These are phyloP conservation scores for Hermanozyma aechmeae DNA, from an alignment of 805 yeast genomes.

Conservation along the genomic window DNA sequence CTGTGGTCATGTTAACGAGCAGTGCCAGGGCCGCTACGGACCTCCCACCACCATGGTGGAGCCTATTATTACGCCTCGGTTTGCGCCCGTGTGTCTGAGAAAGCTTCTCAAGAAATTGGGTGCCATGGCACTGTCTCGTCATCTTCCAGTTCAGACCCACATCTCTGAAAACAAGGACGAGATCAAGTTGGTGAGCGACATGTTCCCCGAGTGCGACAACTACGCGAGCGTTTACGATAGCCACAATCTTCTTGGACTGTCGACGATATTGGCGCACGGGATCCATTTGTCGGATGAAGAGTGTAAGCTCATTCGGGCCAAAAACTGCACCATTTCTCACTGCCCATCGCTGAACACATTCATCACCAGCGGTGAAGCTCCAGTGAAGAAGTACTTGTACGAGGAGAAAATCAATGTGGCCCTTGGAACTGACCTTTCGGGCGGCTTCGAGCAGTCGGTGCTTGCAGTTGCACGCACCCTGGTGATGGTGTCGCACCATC, in stretches of 20 bases:
- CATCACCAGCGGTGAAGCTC: constrained; percentile 84
- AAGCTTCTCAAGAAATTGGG: constrained; percentile 59
- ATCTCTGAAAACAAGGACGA: constrained; percentile 75
- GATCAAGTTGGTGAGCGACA: constrained; percentile 57
- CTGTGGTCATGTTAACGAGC: constrained; percentile 46
- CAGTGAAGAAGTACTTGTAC: constrained; percentile 48
- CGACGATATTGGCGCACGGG: constrained; percentile 85
- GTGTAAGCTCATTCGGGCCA: constrained; percentile 41
- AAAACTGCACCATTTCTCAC: constrained; percentile 71
- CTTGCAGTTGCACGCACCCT: constrained; percentile 23
- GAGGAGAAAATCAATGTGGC: constrained; percentile 65
- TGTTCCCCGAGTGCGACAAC: constrained; percentile 61
- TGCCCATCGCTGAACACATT: constrained; percentile 91
- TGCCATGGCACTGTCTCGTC: constrained; percentile 31
- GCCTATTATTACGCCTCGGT: constrained; percentile 86
- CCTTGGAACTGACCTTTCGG: constrained; percentile 40
- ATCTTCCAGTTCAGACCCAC: constrained; percentile 80
- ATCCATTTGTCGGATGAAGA: constrained; percentile 66
- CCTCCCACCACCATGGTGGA: constrained; percentile 27
- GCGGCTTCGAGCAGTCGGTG: constrained; percentile 33
- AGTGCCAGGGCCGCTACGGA: constrained; percentile 13
- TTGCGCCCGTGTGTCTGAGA: constrained; percentile 80
- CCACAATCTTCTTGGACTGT: constrained; percentile 47
- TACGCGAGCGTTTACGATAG: constrained; percentile 75
- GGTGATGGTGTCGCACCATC: constrained; percentile 32